A percentile compares a stretch with the other conserved stretches of the same genome.
Evolutionary conservation across 2,329 filamentous ascomycete species (phyloP).

Genomic region (Penicillium capsulatum): DNA sequence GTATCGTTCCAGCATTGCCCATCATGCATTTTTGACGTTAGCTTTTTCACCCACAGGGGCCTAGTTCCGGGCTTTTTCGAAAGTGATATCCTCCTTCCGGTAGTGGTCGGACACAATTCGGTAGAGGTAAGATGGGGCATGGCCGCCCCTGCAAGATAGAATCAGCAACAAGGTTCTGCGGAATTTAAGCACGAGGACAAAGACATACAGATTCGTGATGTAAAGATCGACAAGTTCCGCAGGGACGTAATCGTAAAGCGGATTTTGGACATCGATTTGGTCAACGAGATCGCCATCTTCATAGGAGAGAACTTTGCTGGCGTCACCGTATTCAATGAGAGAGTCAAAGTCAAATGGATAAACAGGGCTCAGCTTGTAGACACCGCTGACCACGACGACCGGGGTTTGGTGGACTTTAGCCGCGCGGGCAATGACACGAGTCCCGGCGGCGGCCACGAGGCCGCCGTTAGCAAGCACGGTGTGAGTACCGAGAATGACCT

Average conservation of each 20-base stretch:
- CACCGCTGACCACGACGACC: slow-evolving; percentile 81
- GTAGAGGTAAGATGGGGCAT: slow-evolving; percentile 62
- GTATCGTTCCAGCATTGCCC: slow-evolving; percentile 18
- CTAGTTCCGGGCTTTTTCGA: slow-evolving; percentile 23
- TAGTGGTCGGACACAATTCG: slow-evolving; percentile 64
- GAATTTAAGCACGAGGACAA: background rate
- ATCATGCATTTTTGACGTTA: too few relatives aligned
- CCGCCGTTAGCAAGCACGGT: slow-evolving; percentile 85
- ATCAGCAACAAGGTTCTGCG: slow-evolving; percentile 9
- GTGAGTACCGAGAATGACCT: slow-evolving; percentile 85
- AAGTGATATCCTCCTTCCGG: slow-evolving; percentile 57
- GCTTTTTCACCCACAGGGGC: too few relatives aligned
- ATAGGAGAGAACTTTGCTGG: slow-evolving; percentile 70
- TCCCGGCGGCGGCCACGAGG: slow-evolving; percentile 78
- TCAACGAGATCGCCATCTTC: slow-evolving; percentile 76
- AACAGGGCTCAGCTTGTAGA: slow-evolving; percentile 90
- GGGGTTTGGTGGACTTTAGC: slow-evolving; percentile 77
- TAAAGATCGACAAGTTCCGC: slow-evolving; percentile 59
- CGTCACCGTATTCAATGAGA: slow-evolving; percentile 81
- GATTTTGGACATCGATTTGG: slow-evolving; percentile 71
- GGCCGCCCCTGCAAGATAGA: slow-evolving; percentile 49
- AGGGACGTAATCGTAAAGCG: slow-evolving; percentile 76
- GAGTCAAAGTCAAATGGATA: slow-evolving; percentile 79
- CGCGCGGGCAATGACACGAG: slow-evolving; percentile 74
- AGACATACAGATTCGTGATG: slow-evolving; percentile 74